Evolutionary conservation across 768 basidiomycete species (phyloP), one percentile per base, ranked within the genome.

Genomic region (Agaricus subrufescens): DNA sequence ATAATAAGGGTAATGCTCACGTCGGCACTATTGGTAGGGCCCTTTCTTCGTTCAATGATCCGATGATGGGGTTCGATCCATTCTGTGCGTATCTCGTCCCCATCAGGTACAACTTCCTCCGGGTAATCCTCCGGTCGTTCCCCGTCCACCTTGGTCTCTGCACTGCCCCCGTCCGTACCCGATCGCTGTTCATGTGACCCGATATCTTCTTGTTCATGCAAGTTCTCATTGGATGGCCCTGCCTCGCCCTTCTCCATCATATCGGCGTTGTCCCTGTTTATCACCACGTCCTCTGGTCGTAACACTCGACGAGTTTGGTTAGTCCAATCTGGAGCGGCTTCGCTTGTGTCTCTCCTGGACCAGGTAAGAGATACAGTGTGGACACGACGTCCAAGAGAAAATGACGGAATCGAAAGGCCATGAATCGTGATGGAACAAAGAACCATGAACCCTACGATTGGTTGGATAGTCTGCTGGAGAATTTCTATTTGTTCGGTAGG

Each of bases 361-460:
- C 90, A 93, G 7, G 96, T 98, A 61, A 93, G 82, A 12, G 91
- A 89, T 52, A 92, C 87, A 15, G 75, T 87, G 67, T 95, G 94
- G n/a, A 98, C 94, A 26, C 94, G 84, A 30, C 91, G 79, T 15
- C 94, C 88, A 29, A 98, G 83, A 23, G 94, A 94, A 76, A 98
- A 97, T 66, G 88, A 89, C 0, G 96, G 94, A 61, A 99, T 97
- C 10, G 93, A 95, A 7, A 97, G 76, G 2, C 94, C 95, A 64
- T 93, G 91, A 15, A 90, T 83, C 15, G 88, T 78, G 58, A 98
- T 91, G 0, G 93, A 96, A 62, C 85, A 86, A 7, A 99, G 79
- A 3, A 99, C 97, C 84, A 98, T 86, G 70, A 97, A 98, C 1
- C 89, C 86, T 10, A 94, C 90, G 61, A 99, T 91, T 0, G 97